Evolutionary conservation across 2,329 filamentous ascomycete species (phyloP).

Genomic region (Verticillium klebahnii): DNA sequence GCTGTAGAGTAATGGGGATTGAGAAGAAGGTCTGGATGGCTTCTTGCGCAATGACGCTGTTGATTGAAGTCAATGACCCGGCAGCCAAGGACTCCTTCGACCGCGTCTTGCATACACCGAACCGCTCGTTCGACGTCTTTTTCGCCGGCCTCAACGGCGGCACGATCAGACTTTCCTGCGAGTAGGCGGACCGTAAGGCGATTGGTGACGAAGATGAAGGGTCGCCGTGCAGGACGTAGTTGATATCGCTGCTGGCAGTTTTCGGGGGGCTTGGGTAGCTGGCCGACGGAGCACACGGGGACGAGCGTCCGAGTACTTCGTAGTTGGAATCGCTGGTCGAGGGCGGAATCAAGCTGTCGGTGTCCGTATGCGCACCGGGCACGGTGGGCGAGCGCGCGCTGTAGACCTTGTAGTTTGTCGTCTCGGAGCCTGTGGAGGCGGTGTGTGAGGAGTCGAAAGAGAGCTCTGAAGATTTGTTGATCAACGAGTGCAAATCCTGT

Average conservation of each 20-base stretch:
- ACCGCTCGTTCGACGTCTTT: conserved; percentile 43
- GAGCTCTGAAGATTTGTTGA: conserved; percentile 13
- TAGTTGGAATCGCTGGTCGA: conserved; percentile 46
- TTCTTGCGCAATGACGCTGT: conserved; percentile 48
- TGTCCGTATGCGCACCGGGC: conserved; percentile 30
- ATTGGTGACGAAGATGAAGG: conserved; percentile 36
- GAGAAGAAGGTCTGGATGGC: conserved; percentile 32
- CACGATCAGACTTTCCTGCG: conserved; percentile 57
- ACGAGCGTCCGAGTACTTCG: conserved; percentile 46
- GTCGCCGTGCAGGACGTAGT: conserved; percentile 50
- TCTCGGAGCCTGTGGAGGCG: conserved; percentile 38
- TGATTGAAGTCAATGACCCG: conserved; percentile 52
- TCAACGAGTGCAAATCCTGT: conserved; percentile 2
- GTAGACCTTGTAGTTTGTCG: conserved; percentile 51
- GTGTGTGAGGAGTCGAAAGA: conserved; percentile 23
- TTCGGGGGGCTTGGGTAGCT: conserved; percentile 26
- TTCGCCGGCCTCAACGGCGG: conserved; percentile 47
- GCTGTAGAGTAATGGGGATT: conserved; percentile 34
- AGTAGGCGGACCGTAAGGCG: conserved; percentile 41
- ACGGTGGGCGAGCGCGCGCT: conserved; percentile 38
- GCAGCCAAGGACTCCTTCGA: conserved; percentile 50
- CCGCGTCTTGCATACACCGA: conserved; percentile 43
- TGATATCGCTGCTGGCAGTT: conserved; percentile 38
- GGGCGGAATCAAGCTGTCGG: conserved; percentile 33
- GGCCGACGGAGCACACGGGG: conserved; percentile 36